Evolutionary conservation across 2,329 filamentous ascomycete genomes (phyloP).

Genomic region (Aquanectria penicillioides): DNA sequence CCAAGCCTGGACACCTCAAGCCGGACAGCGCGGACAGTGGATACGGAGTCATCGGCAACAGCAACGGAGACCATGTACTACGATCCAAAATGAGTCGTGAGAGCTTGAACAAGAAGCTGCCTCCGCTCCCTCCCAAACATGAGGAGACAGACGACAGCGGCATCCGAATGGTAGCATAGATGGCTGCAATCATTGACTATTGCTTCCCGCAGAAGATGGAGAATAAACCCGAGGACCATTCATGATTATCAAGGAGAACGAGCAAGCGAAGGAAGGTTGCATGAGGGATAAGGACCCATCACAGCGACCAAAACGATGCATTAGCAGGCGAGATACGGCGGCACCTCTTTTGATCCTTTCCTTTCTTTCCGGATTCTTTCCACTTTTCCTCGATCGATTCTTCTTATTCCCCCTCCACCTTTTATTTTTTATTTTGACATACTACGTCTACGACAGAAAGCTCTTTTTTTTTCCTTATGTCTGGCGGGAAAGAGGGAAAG

Average conservation of each 20-base stretch:
- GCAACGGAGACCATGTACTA: slow-evolving; percentile 44
- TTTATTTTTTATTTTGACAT: slow-evolving; percentile 32
- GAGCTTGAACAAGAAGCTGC: slow-evolving; percentile 69
- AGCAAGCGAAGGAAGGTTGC: slow-evolving; percentile 34
- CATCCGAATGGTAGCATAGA: slow-evolving; percentile 47
- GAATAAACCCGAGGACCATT: slow-evolving; percentile 24
- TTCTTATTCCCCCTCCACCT: slow-evolving; percentile 34
- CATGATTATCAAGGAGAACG: slow-evolving; percentile 39
- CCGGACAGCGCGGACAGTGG: slow-evolving; percentile 60
- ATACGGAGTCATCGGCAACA: slow-evolving; percentile 52
- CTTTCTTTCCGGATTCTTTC: slow-evolving; percentile 27
- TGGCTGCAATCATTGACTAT: slow-evolving; percentile 32
- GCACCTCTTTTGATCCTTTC: slow-evolving; percentile 29
- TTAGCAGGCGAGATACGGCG: slow-evolving; percentile 42
- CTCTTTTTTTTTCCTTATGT: slow-evolving; percentile 34
- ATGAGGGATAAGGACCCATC: slow-evolving; percentile 39
- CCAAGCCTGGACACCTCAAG: slow-evolving; percentile 47
- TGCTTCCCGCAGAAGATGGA: slow-evolving; percentile 34
- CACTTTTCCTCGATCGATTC: slow-evolving; percentile 23
- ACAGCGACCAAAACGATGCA: slow-evolving; percentile 40
- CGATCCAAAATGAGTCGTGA: slow-evolving; percentile 59
- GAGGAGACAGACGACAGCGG: slow-evolving; percentile 41
- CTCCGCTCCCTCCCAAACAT: slow-evolving; percentile 59
- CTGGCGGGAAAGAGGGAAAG: slow-evolving; percentile 25
- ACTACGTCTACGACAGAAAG: slow-evolving; percentile 35